phyloP scores from a whole-genome alignment of 2,329 filamentous ascomycete genomes.

The Fusarium sp. region DNA sequence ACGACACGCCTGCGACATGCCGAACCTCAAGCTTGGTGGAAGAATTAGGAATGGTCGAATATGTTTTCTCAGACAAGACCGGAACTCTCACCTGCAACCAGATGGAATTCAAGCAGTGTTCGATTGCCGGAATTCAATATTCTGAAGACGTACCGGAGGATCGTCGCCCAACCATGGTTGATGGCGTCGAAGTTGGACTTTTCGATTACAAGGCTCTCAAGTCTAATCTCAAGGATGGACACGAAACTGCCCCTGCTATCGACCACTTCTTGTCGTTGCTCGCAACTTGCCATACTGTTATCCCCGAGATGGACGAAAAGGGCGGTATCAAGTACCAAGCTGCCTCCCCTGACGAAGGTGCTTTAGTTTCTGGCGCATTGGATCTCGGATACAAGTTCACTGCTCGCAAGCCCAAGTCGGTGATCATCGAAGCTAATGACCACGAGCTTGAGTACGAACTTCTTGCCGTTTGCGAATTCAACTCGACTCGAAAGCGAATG shows the following conservation, averaged over 20 bases:
- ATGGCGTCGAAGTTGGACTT: conserved; percentile 80
- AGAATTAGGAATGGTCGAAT: conserved; percentile 97
- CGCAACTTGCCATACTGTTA: conserved; percentile 95
- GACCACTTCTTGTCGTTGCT: conserved; percentile 89
- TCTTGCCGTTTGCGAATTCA: conserved; percentile 98
- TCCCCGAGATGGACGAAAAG: conserved; percentile 86
- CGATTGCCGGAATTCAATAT: conserved; percentile 93
- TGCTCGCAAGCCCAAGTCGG: conserved; percentile 87
- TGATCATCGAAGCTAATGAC: conserved; percentile 82
- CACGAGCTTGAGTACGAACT: conserved; percentile 85
- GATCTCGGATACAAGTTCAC: conserved; percentile 88
- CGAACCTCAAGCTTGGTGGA: conserved; percentile 96
- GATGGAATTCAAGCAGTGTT: conserved; percentile 98
- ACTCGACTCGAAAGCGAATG: conserved; percentile 93
- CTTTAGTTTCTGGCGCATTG: conserved; percentile 92
- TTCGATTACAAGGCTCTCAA: conserved; percentile 83
- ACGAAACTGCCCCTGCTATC: conserved; percentile 63
- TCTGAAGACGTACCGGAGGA: conserved; percentile 93
- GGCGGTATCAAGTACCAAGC: conserved; percentile 96
- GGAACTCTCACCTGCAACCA: conserved; percentile 97
- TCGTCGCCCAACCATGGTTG: conserved; percentile 79
- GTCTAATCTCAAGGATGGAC: conserved; percentile 71
- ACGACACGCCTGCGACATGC: conserved; percentile 94
- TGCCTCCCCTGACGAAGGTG: conserved; percentile 95
- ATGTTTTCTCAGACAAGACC: conserved; percentile 98